Evolutionary conservation across 306 rosid species (phyloP).

Genomic region (Leucaena leucocephala): DNA sequence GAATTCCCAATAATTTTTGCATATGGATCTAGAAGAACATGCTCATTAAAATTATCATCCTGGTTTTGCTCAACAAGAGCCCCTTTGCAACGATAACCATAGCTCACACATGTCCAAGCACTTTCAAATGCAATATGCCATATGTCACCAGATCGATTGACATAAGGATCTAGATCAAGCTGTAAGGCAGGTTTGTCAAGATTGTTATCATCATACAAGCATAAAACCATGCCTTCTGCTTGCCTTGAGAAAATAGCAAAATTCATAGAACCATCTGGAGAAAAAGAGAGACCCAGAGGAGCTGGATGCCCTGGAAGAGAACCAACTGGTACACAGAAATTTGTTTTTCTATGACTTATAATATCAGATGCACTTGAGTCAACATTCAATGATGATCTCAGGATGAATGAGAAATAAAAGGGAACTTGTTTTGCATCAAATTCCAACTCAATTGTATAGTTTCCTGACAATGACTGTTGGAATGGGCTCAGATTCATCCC

Average conservation of each 20-base stretch:
- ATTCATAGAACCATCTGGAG: constrained; percentile 67
- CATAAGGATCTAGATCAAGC: constrained; percentile 89
- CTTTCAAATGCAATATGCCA: constrained; percentile 84
- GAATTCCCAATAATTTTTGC: constrained; percentile 64
- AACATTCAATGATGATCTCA: constrained; percentile 43
- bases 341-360: constrained; percentile 72
- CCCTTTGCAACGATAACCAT: constrained; percentile 70
- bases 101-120: constrained; percentile 57
- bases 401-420: constrained; percentile 72
- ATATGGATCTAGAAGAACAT: constrained; percentile 72
- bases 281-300: constrained; percentile 76
- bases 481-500: constrained; percentile 49
- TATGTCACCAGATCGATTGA: constrained; percentile 81
- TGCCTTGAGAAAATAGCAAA: constrained; percentile 72
- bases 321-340: constrained; percentile 82
- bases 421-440: constrained; percentile 69
- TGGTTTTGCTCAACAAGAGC: constrained; percentile 33
- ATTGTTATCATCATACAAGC: constrained; percentile 62
- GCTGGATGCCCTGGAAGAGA: constrained; percentile 57
- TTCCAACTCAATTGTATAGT: constrained; percentile 57
- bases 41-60: constrained; percentile 31
- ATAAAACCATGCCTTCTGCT: constrained; percentile 74
- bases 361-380: constrained; percentile 50
- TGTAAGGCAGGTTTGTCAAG: constrained; percentile 71
- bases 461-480: constrained; percentile 43